Conservation (phyloP, 805 yeast genomes). For the Candida taoyuanica region DNA sequence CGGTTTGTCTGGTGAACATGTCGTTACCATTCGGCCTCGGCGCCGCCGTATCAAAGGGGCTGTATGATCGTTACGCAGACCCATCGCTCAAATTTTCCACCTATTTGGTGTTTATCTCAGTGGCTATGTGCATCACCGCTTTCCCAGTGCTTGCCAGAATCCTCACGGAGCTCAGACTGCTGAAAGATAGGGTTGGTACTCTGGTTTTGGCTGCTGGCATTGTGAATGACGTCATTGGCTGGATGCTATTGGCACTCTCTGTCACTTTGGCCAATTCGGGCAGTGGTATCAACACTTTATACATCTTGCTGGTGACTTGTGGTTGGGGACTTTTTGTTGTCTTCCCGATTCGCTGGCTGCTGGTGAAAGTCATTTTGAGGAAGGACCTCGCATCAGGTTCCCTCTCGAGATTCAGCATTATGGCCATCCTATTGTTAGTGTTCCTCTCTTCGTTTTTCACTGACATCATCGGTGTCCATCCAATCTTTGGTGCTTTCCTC, state of each 20-base stretch:
- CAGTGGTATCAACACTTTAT: constrained; percentile 63
- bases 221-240: constrained; percentile 72
- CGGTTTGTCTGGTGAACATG: constrained; percentile 69
- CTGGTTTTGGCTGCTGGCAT: constrained; percentile 82
- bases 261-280: constrained; percentile 74
- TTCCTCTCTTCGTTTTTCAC: constrained; percentile 72
- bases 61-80: constrained; percentile 32
- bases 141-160: constrained; percentile 82
- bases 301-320: constrained; percentile 57
- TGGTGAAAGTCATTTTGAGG: constrained; percentile 41
- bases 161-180: constrained; percentile 63
- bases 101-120: constrained; percentile 75
- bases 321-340: constrained; percentile 66
- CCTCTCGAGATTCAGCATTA: constrained; percentile 59
- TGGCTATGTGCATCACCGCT: constrained; percentile 81
- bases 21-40: constrained; percentile 80
- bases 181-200: constrained; percentile 67
- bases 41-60: constrained; percentile 62
- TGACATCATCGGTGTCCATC: constrained; percentile 81
- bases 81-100: constrained; percentile 57
- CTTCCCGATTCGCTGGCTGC: constrained; percentile 49
- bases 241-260: constrained; percentile 73
- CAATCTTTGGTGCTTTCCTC: constrained; percentile 81
- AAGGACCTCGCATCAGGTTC: constrained; percentile 52
- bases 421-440: constrained; percentile 50